phyloP scores from a whole-genome alignment of 169 alveolate species.

The Besnoitia besnoiti region DNA sequence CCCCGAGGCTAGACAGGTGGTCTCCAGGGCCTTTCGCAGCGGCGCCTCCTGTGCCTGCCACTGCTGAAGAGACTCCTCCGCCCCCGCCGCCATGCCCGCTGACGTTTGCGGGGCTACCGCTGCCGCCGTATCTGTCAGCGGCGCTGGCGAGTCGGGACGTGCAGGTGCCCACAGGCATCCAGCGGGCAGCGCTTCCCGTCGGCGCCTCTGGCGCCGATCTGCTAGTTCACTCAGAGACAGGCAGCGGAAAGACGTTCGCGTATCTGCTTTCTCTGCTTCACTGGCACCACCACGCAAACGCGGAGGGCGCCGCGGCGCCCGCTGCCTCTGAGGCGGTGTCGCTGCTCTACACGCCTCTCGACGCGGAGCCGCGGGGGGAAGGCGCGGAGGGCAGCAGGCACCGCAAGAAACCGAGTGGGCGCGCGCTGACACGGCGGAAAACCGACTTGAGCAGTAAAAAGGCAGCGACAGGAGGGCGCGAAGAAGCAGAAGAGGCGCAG shows the following conservation, averaged over 20 bases:
- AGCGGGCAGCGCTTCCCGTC: conserved; percentile 89
- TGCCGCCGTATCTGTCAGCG: conserved; percentile 35
- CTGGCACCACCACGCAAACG: conserved; percentile 31
- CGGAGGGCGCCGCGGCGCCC: conserved; percentile 80
- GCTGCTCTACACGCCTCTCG: background rate
- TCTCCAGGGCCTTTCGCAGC: background rate
- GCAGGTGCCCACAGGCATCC: conserved; percentile 79
- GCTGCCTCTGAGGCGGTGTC: background rate
- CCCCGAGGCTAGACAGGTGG: background rate
- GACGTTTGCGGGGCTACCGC: conserved; percentile 8
- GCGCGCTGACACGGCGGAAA: background rate
- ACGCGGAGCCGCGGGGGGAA: background rate
- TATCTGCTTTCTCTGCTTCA: conserved; percentile 88
- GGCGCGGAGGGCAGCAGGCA: background rate
- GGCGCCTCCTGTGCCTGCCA: background rate
- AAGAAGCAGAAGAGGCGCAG: background rate
- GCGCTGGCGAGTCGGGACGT: background rate
- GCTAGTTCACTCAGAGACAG: conserved; percentile 93
- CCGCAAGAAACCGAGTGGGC: background rate
- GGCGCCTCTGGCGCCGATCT: conserved; percentile 90
- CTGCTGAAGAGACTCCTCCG: background rate
- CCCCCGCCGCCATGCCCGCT: background rate
- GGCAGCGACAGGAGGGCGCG: background rate
- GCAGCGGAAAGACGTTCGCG: conserved; percentile 97
- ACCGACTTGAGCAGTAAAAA: background rate